A percentile compares a stretch with the other conserved stretches of the same genome.
Conservation (phyloP, 2,329 filamentous ascomycete species). For the Camptophora hylomeconis region DNA sequence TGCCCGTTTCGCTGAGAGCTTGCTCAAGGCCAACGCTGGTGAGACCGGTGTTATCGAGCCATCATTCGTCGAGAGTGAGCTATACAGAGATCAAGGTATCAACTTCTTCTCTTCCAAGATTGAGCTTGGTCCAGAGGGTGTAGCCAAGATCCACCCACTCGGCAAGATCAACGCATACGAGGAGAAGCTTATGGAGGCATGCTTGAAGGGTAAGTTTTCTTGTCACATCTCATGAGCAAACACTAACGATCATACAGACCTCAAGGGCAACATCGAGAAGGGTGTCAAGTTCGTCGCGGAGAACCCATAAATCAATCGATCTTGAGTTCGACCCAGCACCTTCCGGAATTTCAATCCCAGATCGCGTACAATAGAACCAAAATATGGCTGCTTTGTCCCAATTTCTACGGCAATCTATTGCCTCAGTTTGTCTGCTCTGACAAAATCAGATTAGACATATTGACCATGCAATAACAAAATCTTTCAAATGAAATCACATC, state of each 20-base stretch:
- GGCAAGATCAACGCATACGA: slow-evolving; percentile 75
- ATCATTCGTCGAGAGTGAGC: slow-evolving; percentile 89
- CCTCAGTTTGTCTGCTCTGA: no score
- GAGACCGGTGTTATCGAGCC: slow-evolving; percentile 93
- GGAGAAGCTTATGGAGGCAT: slow-evolving; percentile 78
- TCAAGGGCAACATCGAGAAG: slow-evolving; percentile 79
- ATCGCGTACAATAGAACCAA: no score
- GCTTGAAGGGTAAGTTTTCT: slow-evolving; percentile 43
- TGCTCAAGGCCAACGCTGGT: slow-evolving; percentile 84
- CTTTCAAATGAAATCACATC: no score
- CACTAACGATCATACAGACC: slow-evolving; percentile 17
- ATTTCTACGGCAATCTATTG: no score
- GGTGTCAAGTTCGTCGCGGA: slow-evolving; percentile 55
- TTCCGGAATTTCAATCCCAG: no score
- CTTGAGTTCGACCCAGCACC: no score
- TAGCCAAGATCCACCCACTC: slow-evolving; percentile 81
- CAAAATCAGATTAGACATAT: no score
- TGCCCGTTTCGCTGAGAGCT: slow-evolving; percentile 69
- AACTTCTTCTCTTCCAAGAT: slow-evolving; percentile 95
- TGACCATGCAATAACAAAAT: no score
- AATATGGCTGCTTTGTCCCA: no score
- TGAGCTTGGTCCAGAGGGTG: slow-evolving; percentile 91
- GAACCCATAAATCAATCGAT: slow-evolving; percentile 35
- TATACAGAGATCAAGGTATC: slow-evolving; percentile 97
- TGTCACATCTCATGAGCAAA: slow-evolving; percentile 4